Conservation (phyloP, 108 stramenopile species). For the Conticribra guillardii region DNA sequence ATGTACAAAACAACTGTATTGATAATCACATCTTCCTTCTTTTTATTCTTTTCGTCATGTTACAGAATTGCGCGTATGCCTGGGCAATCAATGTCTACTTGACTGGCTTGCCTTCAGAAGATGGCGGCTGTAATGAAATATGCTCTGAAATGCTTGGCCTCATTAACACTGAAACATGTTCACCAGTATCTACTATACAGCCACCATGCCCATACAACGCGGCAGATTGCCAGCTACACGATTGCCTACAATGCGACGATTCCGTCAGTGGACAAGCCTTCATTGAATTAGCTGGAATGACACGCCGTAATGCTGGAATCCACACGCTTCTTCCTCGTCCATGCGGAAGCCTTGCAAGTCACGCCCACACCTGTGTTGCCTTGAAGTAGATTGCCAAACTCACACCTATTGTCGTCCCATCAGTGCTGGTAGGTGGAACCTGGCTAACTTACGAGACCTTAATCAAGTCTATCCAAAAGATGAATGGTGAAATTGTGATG, state of each 20-base stretch:
- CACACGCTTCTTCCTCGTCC: slow-evolving; percentile 23
- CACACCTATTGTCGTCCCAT: too few species aligned
- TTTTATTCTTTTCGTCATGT: neutral
- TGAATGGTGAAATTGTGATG: too few species aligned
- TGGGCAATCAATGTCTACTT: slow-evolving; percentile 33
- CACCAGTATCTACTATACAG: neutral
- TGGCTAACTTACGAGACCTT: too few species aligned
- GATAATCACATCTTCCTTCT: neutral
- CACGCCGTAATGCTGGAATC: slow-evolving; percentile 21
- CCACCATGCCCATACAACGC: slow-evolving; percentile 12
- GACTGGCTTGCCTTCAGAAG: slow-evolving; percentile 11
- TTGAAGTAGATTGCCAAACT: too few species aligned
- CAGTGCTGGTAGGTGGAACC: too few species aligned
- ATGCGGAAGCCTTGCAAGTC: slow-evolving; percentile 19
- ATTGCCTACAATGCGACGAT: slow-evolving; percentile 26
- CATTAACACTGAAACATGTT: neutral
- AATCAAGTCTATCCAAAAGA: too few species aligned
- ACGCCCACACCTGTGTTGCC: slow-evolving; percentile 24
- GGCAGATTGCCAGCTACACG: slow-evolving; percentile 6
- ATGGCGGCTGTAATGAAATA: slow-evolving; percentile 15
- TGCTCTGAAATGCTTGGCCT: slow-evolving; percentile 17
- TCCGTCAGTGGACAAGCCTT: slow-evolving; percentile 18
- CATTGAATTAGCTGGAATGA: slow-evolving; percentile 26
- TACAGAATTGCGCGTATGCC: slow-evolving; percentile 22
- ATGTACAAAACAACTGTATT: neutral